Evolutionary conservation across 2,329 filamentous ascomycete species (phyloP).

Genomic region (Chrysoporthe cubensis): DNA sequence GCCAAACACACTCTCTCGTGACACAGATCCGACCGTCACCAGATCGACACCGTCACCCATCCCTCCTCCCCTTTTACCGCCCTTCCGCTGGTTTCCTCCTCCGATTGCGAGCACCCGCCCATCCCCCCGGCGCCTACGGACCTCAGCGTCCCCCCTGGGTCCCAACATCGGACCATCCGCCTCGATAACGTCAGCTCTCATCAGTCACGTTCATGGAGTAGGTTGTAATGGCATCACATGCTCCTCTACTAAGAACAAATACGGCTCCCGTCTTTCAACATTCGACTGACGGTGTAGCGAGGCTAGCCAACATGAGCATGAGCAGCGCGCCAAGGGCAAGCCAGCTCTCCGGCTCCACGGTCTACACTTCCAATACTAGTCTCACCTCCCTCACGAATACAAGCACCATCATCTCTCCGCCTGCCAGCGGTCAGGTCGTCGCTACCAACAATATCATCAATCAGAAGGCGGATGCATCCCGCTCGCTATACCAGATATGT

Average conservation of each 20-base stretch:
- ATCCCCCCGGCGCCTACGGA: background rate
- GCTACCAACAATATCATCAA: slow-evolving; percentile 96
- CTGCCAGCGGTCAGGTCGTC: slow-evolving; percentile 65
- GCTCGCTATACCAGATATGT: slow-evolving; percentile 95
- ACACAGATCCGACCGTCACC: slow-evolving; percentile 1
- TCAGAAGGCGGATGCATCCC: slow-evolving; percentile 87
- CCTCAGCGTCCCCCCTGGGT: slow-evolving; percentile 14
- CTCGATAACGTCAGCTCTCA: slow-evolving; percentile 12
- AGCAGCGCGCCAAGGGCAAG: slow-evolving; percentile 59
- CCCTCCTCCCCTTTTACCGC: background rate
- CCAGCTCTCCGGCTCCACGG: slow-evolving; percentile 66
- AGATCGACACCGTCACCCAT: background rate
- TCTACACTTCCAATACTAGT: slow-evolving; percentile 57
- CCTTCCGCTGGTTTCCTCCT: slow-evolving; percentile 1
- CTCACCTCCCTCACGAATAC: slow-evolving; percentile 53
- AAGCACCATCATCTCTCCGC: slow-evolving; percentile 44
- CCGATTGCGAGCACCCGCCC: background rate
- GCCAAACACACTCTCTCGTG: slow-evolving; percentile 14
- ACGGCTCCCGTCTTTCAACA: slow-evolving; percentile 59
- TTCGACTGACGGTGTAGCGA: slow-evolving; percentile 51
- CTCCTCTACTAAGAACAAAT: slow-evolving; percentile 62
- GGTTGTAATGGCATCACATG: slow-evolving; percentile 56
- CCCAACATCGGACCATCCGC: slow-evolving; percentile 17
- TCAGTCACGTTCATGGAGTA: slow-evolving; percentile 36
- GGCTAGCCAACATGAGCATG: slow-evolving; percentile 56